Conservation (phyloP, 768 basidiomycete species). For the Phylloporus sp. region DNA sequence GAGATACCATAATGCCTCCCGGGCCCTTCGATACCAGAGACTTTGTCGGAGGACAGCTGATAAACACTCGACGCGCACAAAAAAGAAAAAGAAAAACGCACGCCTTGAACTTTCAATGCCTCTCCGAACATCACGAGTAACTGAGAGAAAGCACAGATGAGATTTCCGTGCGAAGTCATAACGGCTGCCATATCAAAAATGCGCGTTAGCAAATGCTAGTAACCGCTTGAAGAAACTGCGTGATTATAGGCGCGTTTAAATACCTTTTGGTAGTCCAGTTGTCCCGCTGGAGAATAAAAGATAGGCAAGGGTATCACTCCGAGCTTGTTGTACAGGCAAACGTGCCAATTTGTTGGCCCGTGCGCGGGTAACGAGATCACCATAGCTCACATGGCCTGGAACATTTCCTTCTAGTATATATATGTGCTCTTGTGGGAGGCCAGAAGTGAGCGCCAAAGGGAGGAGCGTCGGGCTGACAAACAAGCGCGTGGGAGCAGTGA, state of each 20-base stretch:
- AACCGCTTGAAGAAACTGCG: not conserved
- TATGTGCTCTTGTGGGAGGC: conserved; percentile 38
- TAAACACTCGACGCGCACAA: too few relatives aligned
- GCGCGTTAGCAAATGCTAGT: not conserved
- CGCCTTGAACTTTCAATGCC: conserved; percentile 33
- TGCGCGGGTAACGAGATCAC: conserved; percentile 40
- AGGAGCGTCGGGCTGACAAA: conserved; percentile 50
- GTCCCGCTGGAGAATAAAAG: conserved; percentile 76
- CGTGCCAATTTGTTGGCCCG: conserved; percentile 35
- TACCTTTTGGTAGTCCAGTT: conserved; percentile 71
- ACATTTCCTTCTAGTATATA: conserved; percentile 43
- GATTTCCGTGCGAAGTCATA: conserved; percentile 67
- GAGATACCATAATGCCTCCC: conserved; percentile 41
- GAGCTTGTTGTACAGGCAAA: conserved; percentile 41
- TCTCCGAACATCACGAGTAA: conserved; percentile 27
- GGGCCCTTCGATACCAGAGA: conserved; percentile 37
- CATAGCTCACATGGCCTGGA: conserved; percentile 40
- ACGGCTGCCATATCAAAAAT: conserved; percentile 48
- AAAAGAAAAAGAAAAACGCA: conserved; percentile 29
- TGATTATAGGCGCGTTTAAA: too few relatives aligned
- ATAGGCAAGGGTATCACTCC: conserved; percentile 56
- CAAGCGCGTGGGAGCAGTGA: conserved; percentile 45
- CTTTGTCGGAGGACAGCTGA: conserved; percentile 22
- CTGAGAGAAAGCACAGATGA: conserved; percentile 44
- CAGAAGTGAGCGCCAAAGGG: conserved; percentile 36